A percentile compares a stretch with the other conserved stretches of the same genome.
These are phyloP conservation scores for Paramecium octaurelia DNA, from an alignment of 73 alveolate genomes.

Conservation along the genomic window DNA sequence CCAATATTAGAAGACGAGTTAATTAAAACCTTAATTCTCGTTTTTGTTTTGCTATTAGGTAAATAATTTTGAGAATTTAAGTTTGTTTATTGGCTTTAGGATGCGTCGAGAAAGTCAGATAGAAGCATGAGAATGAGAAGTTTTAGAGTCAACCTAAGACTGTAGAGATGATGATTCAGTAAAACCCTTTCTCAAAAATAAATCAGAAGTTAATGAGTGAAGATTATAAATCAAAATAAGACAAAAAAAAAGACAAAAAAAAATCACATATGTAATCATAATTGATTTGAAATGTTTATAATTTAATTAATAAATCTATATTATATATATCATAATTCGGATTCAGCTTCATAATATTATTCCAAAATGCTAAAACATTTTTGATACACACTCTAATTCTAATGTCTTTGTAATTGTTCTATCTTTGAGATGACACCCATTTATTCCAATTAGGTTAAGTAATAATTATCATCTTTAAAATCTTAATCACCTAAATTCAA, in stretches of 20 bases:
- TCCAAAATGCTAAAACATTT: constrained; percentile 84
- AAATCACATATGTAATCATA: neutral
- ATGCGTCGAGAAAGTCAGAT: neutral
- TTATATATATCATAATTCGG: constrained; percentile 55
- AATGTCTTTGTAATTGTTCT: constrained; percentile 85
- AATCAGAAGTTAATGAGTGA: neutral
- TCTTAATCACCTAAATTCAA: constrained; percentile 42
- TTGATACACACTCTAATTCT: constrained; percentile 83
- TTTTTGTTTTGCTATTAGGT: neutral
- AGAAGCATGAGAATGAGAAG: neutral
- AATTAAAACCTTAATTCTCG: neutral
- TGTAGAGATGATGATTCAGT: neutral
- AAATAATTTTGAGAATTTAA: neutral
- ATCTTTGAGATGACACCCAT: constrained; percentile 78
- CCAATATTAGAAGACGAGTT: neutral
- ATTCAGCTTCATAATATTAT: constrained; percentile 79
- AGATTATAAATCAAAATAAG: neutral
- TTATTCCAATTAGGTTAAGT: constrained; percentile 72
- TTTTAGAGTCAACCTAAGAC: neutral
- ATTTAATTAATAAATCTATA: neutral
- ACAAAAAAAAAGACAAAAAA: neutral
- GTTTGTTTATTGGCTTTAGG: neutral
- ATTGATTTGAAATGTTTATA: neutral
- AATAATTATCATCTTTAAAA: constrained; percentile 65
- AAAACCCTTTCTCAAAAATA: neutral